A percentile compares a stretch with the other conserved stretches of the same genome.
Evolutionary conservation across 768 basidiomycete species (phyloP).

Genomic region (Termitomyces titanicus): DNA sequence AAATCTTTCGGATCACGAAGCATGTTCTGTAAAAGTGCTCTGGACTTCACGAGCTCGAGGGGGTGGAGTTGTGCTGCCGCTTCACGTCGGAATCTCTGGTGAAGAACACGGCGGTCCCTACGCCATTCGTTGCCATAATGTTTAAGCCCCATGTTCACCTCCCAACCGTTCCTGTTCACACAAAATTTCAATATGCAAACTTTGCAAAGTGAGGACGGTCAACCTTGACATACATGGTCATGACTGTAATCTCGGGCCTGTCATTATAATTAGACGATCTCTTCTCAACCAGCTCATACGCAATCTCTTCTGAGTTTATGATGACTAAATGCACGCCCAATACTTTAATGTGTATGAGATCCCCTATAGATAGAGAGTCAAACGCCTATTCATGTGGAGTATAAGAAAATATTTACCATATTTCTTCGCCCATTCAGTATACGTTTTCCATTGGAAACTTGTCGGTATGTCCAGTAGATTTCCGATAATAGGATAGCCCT

Average conservation of each 20-base stretch:
- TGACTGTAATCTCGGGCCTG: conserved; percentile 8
- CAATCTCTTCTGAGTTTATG: conserved; percentile 11
- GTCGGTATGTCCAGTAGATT: conserved; percentile 21
- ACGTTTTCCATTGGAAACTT: conserved; percentile 18
- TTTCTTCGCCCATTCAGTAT: conserved; percentile 12
- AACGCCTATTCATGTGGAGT: background rate
- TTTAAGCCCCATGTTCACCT: conserved; percentile 9
- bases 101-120: conserved; percentile 5
- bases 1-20: conserved; percentile 5
- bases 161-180: conserved; percentile 6
- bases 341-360: conserved; percentile 14
- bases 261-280: conserved; percentile 13
- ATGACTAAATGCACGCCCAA: conserved; percentile 12
- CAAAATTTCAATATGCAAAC: background rate
- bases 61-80: conserved; percentile 4
- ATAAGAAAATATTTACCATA: conserved; percentile 9
- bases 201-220: background rate
- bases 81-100: conserved; percentile 8
- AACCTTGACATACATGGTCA: conserved; percentile 2
- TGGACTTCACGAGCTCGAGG: conserved; percentile 5
- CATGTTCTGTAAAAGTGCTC: conserved; percentile 4
- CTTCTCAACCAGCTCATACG: conserved; percentile 14
- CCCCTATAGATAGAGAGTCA: background rate
- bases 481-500: conserved; percentile 21
- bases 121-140: conserved; percentile 9